Conservation (phyloP, 176 grass and related monocot species). For the Secale cereale region DNA sequence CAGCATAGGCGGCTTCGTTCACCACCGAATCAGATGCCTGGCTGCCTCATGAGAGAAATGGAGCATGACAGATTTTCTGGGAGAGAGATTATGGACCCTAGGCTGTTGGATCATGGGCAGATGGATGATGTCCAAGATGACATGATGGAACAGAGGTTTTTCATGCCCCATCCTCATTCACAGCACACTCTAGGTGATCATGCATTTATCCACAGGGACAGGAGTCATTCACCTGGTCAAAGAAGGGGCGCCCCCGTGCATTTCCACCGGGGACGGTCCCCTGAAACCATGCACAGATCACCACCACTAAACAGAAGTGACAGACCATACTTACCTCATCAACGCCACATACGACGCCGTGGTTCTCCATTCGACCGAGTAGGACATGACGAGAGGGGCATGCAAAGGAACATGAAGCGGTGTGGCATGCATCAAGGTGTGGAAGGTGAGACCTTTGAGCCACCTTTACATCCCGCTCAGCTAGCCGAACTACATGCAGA, state of each 20-base stretch:
- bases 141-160: conserved; percentile 45
- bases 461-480: conserved; percentile 29
- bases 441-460: conserved; percentile 28
- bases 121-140: conserved; percentile 29
- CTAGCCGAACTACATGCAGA: conserved; percentile 28
- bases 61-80: conserved; percentile 21
- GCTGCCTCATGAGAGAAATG: conserved; percentile 30
- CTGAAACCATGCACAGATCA: conserved; percentile 44
- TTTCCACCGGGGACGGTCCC: conserved; percentile 42
- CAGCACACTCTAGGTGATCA: conserved; percentile 26
- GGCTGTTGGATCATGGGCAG: conserved; percentile 18
- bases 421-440: conserved; percentile 14
- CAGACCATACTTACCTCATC: conserved; percentile 16
- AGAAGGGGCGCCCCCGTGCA: conserved; percentile 31
- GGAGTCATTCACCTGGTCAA: conserved; percentile 44
- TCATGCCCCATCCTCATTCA: conserved; percentile 13
- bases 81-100: conserved; percentile 25
- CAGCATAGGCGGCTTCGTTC: conserved; percentile 25
- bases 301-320: conserved; percentile 40
- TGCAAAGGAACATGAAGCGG: conserved; percentile 38
- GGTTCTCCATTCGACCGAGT: conserved; percentile 29
- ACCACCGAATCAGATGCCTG: conserved; percentile 5
- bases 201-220: conserved; percentile 34
- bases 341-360: conserved; percentile 14
- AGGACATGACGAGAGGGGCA: conserved; percentile 31